phyloP scores from a whole-genome alignment of 345 rosid genomes.

The Nephelium lappaceum region DNA sequence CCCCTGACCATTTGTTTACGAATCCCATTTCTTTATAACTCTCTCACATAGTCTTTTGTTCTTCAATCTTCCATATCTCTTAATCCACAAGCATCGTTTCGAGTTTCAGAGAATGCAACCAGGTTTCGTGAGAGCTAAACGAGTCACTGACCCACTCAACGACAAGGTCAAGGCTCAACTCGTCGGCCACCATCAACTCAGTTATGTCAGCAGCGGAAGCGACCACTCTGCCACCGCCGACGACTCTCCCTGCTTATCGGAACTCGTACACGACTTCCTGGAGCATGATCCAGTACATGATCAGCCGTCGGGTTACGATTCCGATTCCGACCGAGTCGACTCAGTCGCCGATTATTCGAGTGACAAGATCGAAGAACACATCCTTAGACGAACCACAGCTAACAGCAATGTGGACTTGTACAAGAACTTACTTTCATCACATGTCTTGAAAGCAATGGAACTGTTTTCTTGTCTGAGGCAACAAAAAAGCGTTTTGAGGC shows the following conservation, averaged over 20 bases:
- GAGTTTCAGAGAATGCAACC: constrained; percentile 25
- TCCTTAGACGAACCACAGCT: constrained; percentile 16
- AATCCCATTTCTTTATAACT: background rate
- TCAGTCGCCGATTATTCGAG: constrained; percentile 32
- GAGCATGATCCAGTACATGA: constrained; percentile 39
- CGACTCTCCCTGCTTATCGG: constrained; percentile 73
- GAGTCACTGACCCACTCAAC: constrained; percentile 62
- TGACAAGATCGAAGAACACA: constrained; percentile 35
- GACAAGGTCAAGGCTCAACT: constrained; percentile 70
- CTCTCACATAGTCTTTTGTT: background rate
- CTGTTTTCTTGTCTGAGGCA: constrained; percentile 35
- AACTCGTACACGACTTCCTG: constrained; percentile 75
- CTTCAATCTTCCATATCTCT: background rate
- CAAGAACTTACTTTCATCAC: constrained; percentile 40
- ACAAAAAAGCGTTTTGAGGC: constrained; percentile 42
- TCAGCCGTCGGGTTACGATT: constrained; percentile 28
- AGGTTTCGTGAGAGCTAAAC: constrained; percentile 42
- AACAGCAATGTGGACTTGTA: constrained; percentile 41
- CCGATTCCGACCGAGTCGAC: constrained; percentile 50
- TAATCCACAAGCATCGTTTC: background rate
- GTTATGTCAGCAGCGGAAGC: constrained; percentile 74
- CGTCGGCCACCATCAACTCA: constrained; percentile 39
- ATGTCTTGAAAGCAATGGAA: constrained; percentile 55
- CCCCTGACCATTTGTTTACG: background rate
- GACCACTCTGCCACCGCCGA: constrained; percentile 61